Evolutionary conservation across 306 rosid genomes (phyloP).

Genomic region (Dicorynia guianensis): DNA sequence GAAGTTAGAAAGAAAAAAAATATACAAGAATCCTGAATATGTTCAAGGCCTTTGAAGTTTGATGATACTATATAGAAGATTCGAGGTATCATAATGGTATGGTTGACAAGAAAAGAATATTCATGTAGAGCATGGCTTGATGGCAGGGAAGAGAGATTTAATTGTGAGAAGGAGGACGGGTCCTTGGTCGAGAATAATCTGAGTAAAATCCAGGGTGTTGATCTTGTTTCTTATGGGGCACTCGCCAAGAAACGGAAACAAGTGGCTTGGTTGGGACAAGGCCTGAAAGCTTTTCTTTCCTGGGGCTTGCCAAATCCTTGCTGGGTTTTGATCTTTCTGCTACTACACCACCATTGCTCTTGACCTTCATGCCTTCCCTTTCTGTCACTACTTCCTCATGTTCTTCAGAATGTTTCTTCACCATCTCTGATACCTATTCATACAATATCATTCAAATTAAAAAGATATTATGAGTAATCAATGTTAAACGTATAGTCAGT

Average conservation of each 20-base stretch:
- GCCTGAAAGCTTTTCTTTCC: slow-evolving; percentile 40
- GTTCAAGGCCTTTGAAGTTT: background rate
- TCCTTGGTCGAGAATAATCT: slow-evolving; percentile 69
- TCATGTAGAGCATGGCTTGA: background rate
- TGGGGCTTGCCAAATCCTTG: background rate
- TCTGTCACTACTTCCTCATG: slow-evolving; percentile 15
- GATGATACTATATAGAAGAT: background rate
- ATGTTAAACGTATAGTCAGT: background rate
- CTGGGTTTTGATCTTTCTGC: slow-evolving; percentile 15
- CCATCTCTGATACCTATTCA: slow-evolving; percentile 36
- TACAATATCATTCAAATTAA: background rate
- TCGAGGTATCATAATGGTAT: too few species aligned
- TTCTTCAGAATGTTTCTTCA: slow-evolving; percentile 19
- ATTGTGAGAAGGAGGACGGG: slow-evolving; percentile 77
- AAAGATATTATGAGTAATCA: background rate
- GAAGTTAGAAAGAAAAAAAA: background rate
- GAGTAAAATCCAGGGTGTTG: slow-evolving; percentile 52
- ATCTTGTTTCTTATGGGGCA: slow-evolving; percentile 37
- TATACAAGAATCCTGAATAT: background rate
- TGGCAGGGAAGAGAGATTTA: slow-evolving; percentile 20
- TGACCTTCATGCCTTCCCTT: background rate
- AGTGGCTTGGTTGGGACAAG: slow-evolving; percentile 36
- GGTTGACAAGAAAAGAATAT: background rate
- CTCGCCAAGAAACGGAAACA: slow-evolving; percentile 49
- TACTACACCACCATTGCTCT: slow-evolving; percentile 7